Percentiles rank a stretch among this genome's conserved stretches.
Conservation (phyloP, 495 filamentous ascomycete species). For the Podospora comata region DNA sequence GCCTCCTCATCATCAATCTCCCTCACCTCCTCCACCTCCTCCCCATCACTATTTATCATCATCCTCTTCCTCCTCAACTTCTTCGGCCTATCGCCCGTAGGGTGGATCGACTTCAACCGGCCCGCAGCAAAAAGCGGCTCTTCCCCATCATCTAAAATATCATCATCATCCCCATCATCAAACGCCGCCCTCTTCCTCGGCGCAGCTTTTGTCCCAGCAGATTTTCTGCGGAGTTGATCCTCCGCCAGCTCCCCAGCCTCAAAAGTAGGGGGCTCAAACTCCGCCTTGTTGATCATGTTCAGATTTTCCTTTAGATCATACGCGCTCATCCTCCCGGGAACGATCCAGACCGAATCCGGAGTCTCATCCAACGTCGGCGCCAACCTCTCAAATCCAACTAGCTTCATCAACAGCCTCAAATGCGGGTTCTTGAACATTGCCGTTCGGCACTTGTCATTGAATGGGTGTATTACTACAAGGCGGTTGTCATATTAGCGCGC, state of each 20-base stretch:
- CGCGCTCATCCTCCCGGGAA: slow-evolving; percentile 64
- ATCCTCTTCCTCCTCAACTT: slow-evolving; percentile 48
- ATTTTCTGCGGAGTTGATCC: slow-evolving; percentile 70
- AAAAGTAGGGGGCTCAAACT: slow-evolving; percentile 68
- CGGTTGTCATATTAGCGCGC: not conserved
- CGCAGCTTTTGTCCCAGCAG: slow-evolving; percentile 30
- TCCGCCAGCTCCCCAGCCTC: slow-evolving; percentile 68
- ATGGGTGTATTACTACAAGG: slow-evolving; percentile 58
- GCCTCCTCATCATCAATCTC: slow-evolving; percentile 40
- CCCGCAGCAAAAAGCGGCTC: slow-evolving; percentile 62
- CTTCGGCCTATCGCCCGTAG: slow-evolving; percentile 39
- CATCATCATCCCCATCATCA: slow-evolving; percentile 62
- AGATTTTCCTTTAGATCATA: slow-evolving; percentile 58
- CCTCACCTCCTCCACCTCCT: slow-evolving; percentile 53
- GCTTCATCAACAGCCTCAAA: slow-evolving; percentile 79
- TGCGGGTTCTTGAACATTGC: slow-evolving; percentile 88
- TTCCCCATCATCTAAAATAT: slow-evolving; percentile 51
- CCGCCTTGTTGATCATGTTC: slow-evolving; percentile 63
- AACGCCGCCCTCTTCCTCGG: slow-evolving; percentile 50
- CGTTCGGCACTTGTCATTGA: slow-evolving; percentile 62
- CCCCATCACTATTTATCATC: slow-evolving; percentile 37
- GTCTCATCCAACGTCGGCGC: slow-evolving; percentile 62
- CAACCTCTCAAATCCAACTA: slow-evolving; percentile 68
- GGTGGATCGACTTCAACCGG: slow-evolving; percentile 55
- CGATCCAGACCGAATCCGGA: slow-evolving; percentile 70